phyloP scores from a whole-genome alignment of 495 filamentous ascomycete genomes.

The Tirmania nivea region DNA sequence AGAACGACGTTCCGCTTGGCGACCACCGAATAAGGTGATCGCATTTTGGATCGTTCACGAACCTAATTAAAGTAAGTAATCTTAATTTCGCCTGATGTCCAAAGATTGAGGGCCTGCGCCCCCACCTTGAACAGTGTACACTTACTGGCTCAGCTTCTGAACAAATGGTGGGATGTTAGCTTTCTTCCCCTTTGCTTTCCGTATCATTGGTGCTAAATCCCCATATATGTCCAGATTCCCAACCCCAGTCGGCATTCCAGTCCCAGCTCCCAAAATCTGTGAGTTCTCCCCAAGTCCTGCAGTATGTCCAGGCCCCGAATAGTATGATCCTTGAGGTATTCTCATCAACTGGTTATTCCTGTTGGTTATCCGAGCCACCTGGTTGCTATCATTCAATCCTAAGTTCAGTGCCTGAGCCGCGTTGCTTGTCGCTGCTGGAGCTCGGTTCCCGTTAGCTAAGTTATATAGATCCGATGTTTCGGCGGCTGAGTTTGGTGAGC shows the following conservation, averaged over 20 bases:
- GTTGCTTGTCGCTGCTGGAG: background rate
- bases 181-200: slow-evolving; percentile 19
- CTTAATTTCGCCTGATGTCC: background rate
- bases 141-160: slow-evolving; percentile 91
- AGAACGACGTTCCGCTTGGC: slow-evolving; percentile 83
- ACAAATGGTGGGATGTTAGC: slow-evolving; percentile 75
- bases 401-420: background rate
- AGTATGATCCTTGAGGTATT: slow-evolving; percentile 5
- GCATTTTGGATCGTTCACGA: slow-evolving; percentile 76
- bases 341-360: slow-evolving; percentile 12
- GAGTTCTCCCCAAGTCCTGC: background rate
- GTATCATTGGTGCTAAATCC: slow-evolving; percentile 14
- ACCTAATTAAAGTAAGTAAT: slow-evolving; percentile 30
- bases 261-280: background rate
- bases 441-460: background rate
- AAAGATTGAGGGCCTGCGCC: background rate
- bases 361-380: slow-evolving; percentile 9
- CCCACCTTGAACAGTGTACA: background rate
- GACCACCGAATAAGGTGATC: slow-evolving; percentile 96
- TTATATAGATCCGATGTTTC: background rate
- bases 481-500: background rate
- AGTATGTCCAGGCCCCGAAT: background rate
- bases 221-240: slow-evolving; percentile 1
- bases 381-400: background rate
- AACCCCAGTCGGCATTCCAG: slow-evolving; percentile 7